Base-by-base conservation (phyloP, 345 rosid species). In the Aegle marmelos region DNA sequence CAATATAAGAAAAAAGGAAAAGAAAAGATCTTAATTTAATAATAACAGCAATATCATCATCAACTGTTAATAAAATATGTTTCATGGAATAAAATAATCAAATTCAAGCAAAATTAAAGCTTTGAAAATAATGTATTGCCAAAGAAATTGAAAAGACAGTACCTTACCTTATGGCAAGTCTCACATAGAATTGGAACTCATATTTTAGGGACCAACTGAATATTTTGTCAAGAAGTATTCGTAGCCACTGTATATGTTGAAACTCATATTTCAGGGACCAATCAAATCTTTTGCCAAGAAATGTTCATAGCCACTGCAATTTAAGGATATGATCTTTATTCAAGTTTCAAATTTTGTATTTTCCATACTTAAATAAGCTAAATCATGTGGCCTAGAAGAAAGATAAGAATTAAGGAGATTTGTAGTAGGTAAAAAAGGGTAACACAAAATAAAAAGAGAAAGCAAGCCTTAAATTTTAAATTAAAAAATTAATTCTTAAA, bases 91-190 rank as follows among this genome's bases (percentile, higher is more conserved):
- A 45, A 45, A 45, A 11, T 5, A 9, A 45, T 13, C 24, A 64
- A 50, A 19, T 54, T 37, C 53, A 70, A 75, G 67, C 39, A 62
- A 77, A 60, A 66, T 68, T 33, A 21, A 48, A 67, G 70, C 10
- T 62, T 59, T 11, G 25, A 59, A 59, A 31, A 75, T 48, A 71
- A 48, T 39, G 19, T 63, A 69, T 2, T 70, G 72, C 75, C 62
- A 70, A 54, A 80, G 64, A 16, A 63, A 31, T 22, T 34, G 68
- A 73, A 72, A 79, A 28, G 58, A 54, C 4, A 58, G 9, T 85
- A 89, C 89, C 84, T 88, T 89, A 81, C 92, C 86, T 88, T 89
- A 79, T 86, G 88, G 83, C 90, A 89, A 79, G 89, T 93, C 79
- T 89, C 91, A 16, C 86, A 82, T 76, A 91, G 93, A 82, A 89